Evolutionary conservation across 331 rosid species (phyloP), one percentile per base, ranked within the genome.

Genomic region (Malus hybrid): DNA sequence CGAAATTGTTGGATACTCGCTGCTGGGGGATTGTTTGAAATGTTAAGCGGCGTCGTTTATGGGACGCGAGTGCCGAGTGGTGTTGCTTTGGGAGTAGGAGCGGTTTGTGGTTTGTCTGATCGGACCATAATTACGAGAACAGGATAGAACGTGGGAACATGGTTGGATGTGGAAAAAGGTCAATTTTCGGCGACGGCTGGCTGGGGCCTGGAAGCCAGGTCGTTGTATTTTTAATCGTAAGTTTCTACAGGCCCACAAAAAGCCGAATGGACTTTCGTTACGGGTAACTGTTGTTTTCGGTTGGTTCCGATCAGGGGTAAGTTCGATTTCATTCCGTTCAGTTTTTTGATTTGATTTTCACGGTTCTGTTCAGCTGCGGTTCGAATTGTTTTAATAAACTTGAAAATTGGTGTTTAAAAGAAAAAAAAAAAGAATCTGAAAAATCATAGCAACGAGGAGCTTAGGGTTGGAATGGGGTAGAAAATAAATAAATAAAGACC

Each of bases 151-250:
- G 74, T 66, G 78, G 73, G 63, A 58, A 11, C 29, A 29, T 19
- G 1, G 48, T 74, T 58, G 72, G 78, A 77, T 30, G 36, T 19
- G 29, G 50, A 19, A 61, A 72, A 64, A 56, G 8, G 72, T 73
- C 63, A 67, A 57, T 66, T 72, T 76, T 81, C 72, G 78, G 84
- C 78, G 72, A 64, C 29, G 70, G 66, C 66, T 50, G 6, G 50
- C 30, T 44, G 16, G 67, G 72, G 50, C 22, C 12, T 11, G 61
- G 73, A 34, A 22, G 48, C 36, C 61, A 19, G 62, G 24, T 72
- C 67, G 28, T 18, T 34, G 22, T 4, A 24, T 18, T 56, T 20
- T 55, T 22, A 9, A 18, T 13, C 8, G 16, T 36, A 16, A 63
- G 24, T 63, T 63, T 8, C 24, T 30, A 16, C 5, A 29, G 68